Evolutionary conservation across 164 flowering plant genomes (phyloP), one percentile per base, ranked within the genome.

Genomic region (Litsea cubeba): DNA sequence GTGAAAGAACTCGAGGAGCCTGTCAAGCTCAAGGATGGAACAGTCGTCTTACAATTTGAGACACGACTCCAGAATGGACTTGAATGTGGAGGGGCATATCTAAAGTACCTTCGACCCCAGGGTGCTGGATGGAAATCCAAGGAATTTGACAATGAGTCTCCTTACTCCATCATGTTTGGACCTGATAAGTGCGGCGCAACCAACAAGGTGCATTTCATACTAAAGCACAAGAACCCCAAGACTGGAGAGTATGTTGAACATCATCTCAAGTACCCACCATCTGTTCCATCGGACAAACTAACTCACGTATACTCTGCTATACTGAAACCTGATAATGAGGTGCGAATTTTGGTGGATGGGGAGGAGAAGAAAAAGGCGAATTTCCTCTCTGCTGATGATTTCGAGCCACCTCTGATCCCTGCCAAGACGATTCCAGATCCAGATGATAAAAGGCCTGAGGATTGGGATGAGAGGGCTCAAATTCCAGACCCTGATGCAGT

Each of bases 61-160:
- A 82, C 83, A 65, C 95, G 97, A 49, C 87, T 95, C 68, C 99
- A 93, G 76, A 85, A 90, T 80, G 98, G 97, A n/a, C 97, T 95
- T 68, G 99, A 93, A 75, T 95, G 99, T 78, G 99, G 99, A 75
- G 99, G 99, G 72, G 99, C 99, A 12, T 95, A 95, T 76, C 68
- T 95, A 71, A 95, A 95, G 76, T 95, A 87, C 75, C 93, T 95
- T 35, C 92, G 96, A n/a, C 98, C 99, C 4, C 99, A 95, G 81
- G 95, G 84, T 20, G 94, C 93, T 68, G 96, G 94, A 18, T 95
- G 98, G 99, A 77, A 57, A 20, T 58, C 98, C 18, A 87, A 87
- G 83, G 94, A 82, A 54, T 93, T 95, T 67, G 88, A 93, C 72
- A 93, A 89, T 72, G 97, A 95, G 54, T 91, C 97, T 65, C 99